Base-by-base conservation (phyloP, 2,329 filamentous ascomycete species). In the Ceratocystis cacaofunesta region DNA sequence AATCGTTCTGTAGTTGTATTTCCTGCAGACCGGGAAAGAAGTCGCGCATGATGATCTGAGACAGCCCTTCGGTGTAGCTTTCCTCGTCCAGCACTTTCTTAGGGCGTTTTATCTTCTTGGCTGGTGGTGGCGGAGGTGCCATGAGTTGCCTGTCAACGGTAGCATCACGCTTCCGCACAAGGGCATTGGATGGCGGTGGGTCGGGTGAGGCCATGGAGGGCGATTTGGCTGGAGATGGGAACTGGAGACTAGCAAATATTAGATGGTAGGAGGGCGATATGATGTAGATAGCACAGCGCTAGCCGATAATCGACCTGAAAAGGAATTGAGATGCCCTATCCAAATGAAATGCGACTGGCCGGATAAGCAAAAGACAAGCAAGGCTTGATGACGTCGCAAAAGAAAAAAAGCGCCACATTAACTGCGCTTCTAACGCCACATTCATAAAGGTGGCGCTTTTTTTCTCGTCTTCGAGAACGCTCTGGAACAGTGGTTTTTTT, bases 1-100 rank as follows among this genome's bases (percentile, higher is more conserved):
- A 97, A 71, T 99, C 94, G 73, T 91, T 86, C 74, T 96, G 91
- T 0, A 87, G 87, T 71, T 95, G 86, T 15, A 86, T 86, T 73
- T 97, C 91, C 3, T 92, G 78, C 0, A 99, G 80, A 0, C 92
- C 94, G 0, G 94, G 94, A 72, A 97, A 99, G 78, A 95, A 99
- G 78, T 99, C 94, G 69, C 94, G 86, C 8, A 90, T 90, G 69
- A 99, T 96, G 72, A 99, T 97, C 70, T 94, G 87, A 0, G 92
- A 96, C 32, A 99, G 80, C 0, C 89, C 88, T 66, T 91, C 85
- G 1, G 90, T 94, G 75, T 99, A 99, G 64, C 88, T 85, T 70
- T 99, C 92, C 79, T 99, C 94, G 74, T 96, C 90, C 32, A 99
- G 83, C 32, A 96, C 85, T 68, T 87, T 88, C 68, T 87, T 85